Evolutionary conservation across 2,329 filamentous ascomycete genomes (phyloP), one percentile per base, ranked within the genome.

Genomic region (Fusarium staphyleae): DNA sequence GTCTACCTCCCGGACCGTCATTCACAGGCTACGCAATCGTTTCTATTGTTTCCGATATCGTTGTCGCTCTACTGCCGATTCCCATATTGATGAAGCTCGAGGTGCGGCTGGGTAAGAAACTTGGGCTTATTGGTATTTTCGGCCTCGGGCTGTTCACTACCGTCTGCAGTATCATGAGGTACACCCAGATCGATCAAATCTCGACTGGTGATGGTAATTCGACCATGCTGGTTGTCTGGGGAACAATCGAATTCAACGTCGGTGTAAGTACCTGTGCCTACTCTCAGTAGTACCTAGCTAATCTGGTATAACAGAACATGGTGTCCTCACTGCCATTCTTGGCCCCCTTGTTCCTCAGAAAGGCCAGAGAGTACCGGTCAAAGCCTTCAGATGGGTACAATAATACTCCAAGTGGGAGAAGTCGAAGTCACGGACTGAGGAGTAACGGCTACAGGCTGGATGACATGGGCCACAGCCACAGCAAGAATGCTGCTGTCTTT

Each of bases 221-320:
- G 0, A 83, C 81, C 4, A 80, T 81, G 77, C 71, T 84, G 10
- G 74, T 84, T 1, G 69, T 84, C 0, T 84, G 81, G 81, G 81
- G 81, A 4, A 79, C 77, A 2, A 79, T 84, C 48, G 81, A 84
- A 63, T 81, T 84, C 67, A 83, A 84, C 57, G 76, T 83, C 24
- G 81, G 81, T 10, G 81, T 83, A 74, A 65, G 79, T 24, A 8
- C 7, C 22, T 24, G 5, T 24, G 8, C 22, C 7, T 24, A 22
- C 19, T 24, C 9, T 8, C 5, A 5, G 8, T 5, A 9, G 8
- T 8, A n/a, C 22, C 12, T n/a, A 35, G n/a, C 43, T 48, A 19
- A 55, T 29, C 4, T 14, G 13, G 3, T 18, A 7, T 2, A 9
- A 0, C 46, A 78, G 76, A 79, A 78, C 59, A 75, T 79, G 60